Evolutionary conservation across 108 stramenopile genomes (phyloP).

Genomic region (Nitzschia sp.): DNA sequence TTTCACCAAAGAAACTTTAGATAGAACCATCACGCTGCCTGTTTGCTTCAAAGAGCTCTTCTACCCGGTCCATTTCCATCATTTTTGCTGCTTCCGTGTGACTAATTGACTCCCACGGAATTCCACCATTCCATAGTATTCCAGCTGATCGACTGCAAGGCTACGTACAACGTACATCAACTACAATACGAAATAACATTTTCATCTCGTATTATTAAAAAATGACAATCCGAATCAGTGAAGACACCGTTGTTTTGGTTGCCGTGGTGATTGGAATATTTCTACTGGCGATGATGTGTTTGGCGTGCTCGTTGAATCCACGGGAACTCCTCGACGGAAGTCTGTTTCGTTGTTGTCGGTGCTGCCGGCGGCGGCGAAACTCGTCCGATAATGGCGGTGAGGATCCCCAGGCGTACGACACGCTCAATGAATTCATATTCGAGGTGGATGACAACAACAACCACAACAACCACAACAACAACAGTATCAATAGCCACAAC

Average conservation of each 20-base stretch:
- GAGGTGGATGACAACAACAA: slow-evolving; percentile 7
- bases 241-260: slow-evolving; percentile 5
- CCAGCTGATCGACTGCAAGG: not conserved
- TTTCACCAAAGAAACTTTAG: too few relatives aligned
- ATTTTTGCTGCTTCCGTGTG: not conserved
- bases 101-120: slow-evolving; percentile 13
- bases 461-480: too few relatives aligned
- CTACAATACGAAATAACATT: slow-evolving; percentile 1
- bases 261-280: slow-evolving; percentile 27
- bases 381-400: not conserved
- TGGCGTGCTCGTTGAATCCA: slow-evolving; percentile 28
- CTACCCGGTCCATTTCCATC: too few relatives aligned
- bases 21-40: too few relatives aligned
- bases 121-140: not conserved
- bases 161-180: slow-evolving; percentile 16
- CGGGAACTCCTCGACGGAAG: slow-evolving; percentile 16
- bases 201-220: not conserved
- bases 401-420: slow-evolving; percentile 19
- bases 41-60: too few relatives aligned
- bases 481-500: too few relatives aligned
- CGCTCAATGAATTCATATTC: slow-evolving; percentile 35
- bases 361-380: not conserved
- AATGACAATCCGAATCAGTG: slow-evolving; percentile 8
- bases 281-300: slow-evolving; percentile 24
- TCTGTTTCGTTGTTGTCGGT: slow-evolving; percentile 16